A percentile compares a stretch with the other conserved stretches of the same genome.
Evolutionary conservation across 176 grass and related monocot species (phyloP).

Genomic region (Avena atlantica): DNA sequence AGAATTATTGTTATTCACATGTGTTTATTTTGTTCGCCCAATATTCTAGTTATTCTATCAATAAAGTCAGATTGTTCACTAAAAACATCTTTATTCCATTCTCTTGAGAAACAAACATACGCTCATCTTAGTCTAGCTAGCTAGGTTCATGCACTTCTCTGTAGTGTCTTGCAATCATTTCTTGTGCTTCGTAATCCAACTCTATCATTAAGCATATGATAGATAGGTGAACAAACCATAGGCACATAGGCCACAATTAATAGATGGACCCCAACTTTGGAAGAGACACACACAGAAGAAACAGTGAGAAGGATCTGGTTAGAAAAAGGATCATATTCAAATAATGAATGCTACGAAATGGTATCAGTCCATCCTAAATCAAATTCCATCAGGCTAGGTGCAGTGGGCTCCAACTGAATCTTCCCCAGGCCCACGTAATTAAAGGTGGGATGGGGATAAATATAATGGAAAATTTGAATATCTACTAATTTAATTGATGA

Average conservation of each 20-base stretch:
- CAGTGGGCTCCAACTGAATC: not conserved
- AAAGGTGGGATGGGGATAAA: conserved; percentile 5
- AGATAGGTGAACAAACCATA: no score
- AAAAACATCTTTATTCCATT: no score
- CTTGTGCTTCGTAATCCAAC: no score
- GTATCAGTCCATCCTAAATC: not conserved
- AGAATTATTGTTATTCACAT: no score
- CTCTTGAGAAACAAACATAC: no score
- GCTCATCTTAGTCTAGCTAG: no score
- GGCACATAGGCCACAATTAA: not conserved
- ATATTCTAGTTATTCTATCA: no score
- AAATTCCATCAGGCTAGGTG: not conserved
- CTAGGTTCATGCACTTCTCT: no score
- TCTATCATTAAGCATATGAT: no score
- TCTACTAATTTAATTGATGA: not conserved
- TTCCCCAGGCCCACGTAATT: conserved; percentile 7
- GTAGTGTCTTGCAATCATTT: no score
- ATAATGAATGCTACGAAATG: not conserved
- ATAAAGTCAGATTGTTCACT: no score
- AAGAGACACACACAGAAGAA: not conserved
- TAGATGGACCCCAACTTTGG: not conserved
- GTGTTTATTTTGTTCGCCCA: no score
- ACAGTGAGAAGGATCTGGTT: not conserved
- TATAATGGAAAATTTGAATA: not conserved
- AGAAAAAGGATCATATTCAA: not conserved